phyloP scores from a whole-genome alignment of 192 early-diverging fungal species.

The Gaertneriomyces sp. region DNA sequence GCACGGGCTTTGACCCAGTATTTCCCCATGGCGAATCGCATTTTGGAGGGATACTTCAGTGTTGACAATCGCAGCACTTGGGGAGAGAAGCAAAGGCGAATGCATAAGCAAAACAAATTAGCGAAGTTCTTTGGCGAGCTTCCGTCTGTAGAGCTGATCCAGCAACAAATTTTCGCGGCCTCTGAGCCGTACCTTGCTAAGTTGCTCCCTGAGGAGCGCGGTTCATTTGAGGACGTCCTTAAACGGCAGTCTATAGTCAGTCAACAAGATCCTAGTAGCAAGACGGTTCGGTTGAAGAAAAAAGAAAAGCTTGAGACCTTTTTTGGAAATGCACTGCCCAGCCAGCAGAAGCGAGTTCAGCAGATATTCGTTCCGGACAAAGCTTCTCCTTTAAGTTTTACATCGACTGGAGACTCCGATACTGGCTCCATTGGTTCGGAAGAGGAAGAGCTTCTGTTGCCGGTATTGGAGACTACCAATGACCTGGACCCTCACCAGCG shows the following conservation, averaged over 20 bases:
- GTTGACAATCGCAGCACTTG: constrained; percentile 43
- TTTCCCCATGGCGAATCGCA: constrained; percentile 17
- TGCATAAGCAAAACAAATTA: constrained; percentile 63
- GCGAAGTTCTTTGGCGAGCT: constrained; percentile 68
- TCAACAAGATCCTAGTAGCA: constrained; percentile 1
- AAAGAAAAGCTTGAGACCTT: constrained; percentile 38
- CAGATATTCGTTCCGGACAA: constrained; percentile 7
- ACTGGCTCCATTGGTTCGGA: not conserved
- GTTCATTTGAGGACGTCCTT: not conserved
- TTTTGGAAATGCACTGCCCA: constrained; percentile 31
- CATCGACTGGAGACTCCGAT: not conserved
- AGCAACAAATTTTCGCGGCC: constrained; percentile 35
- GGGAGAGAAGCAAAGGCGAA: constrained; percentile 54
- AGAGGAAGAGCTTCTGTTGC: not conserved
- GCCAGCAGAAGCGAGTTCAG: constrained; percentile 25
- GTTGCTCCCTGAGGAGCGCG: not conserved
- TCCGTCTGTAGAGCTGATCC: constrained; percentile 53
- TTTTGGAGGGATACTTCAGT: constrained; percentile 56
- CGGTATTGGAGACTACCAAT: constrained; percentile 34
- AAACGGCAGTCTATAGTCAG: not conserved
- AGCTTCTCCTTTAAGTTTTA: not conserved
- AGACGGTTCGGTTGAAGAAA: constrained; percentile 29
- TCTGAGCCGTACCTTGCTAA: constrained; percentile 2
- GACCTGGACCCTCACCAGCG: constrained; percentile 54
- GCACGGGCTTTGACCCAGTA: constrained; percentile 17